Conservation (phyloP, 495 filamentous ascomycete species). For the Lepraria neglecta region DNA sequence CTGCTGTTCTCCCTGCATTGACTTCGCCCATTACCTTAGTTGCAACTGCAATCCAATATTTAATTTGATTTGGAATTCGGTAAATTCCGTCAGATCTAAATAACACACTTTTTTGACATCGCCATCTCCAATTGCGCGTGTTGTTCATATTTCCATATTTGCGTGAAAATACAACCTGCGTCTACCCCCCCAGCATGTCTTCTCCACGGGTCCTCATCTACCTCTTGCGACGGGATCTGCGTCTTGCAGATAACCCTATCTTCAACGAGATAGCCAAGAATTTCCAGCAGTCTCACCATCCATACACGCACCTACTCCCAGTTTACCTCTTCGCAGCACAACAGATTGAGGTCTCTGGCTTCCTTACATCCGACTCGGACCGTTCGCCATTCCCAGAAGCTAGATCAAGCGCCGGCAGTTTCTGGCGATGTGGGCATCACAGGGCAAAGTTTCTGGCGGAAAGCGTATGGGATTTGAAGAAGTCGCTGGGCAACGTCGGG, state of each 20-base stretch:
- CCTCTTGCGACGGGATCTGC: constrained; percentile 59
- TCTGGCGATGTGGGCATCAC: constrained; percentile 63
- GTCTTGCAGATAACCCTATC: constrained; percentile 61
- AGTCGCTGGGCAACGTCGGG: constrained; percentile 45
- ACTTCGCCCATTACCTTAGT: neutral
- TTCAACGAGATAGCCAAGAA: constrained; percentile 47
- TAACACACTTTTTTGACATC: neutral
- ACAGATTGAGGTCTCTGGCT: constrained; percentile 65
- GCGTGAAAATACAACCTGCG: neutral
- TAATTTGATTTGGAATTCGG: neutral
- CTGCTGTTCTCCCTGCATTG: neutral
- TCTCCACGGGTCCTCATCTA: constrained; percentile 50
- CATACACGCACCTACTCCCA: constrained; percentile 60
- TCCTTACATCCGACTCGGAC: constrained; percentile 38
- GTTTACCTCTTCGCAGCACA: constrained; percentile 58
- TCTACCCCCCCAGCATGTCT: constrained; percentile 22
- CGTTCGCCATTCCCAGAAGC: constrained; percentile 54
- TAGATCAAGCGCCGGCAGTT: constrained; percentile 47
- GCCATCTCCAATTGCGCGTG: neutral
- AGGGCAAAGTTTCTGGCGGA: constrained; percentile 62
- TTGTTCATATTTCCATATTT: neutral
- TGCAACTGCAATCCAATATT: neutral
- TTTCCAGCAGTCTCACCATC: constrained; percentile 36
- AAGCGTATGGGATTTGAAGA: constrained; percentile 61
- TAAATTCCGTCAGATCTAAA: neutral